Evolutionary conservation across 352 stramenopile genomes (phyloP).

Genomic region (Phytophthora hybrid): DNA sequence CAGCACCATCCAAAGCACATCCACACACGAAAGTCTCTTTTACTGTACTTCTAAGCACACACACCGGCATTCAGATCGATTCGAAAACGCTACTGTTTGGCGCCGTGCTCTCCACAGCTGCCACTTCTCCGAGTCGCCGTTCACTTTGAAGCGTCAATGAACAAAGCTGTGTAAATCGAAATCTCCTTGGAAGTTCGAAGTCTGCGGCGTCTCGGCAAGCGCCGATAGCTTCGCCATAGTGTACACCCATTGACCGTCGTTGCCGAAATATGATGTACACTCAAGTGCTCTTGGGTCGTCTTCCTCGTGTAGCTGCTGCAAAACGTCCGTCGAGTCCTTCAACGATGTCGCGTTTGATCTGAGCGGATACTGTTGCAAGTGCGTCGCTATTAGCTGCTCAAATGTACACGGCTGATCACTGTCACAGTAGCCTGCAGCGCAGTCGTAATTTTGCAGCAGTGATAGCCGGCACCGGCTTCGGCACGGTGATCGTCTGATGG

Average conservation of each 20-base stretch:
- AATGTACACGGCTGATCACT: no score
- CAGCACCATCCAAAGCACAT: no score
- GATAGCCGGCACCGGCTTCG: no score
- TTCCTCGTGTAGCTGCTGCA: slow-evolving; percentile 43
- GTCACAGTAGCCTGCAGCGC: no score
- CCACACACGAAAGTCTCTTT: no score
- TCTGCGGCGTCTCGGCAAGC: slow-evolving; percentile 42
- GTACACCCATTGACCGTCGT: slow-evolving; percentile 45
- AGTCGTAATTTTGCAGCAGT: no score
- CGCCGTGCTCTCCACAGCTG: slow-evolving; percentile 50
- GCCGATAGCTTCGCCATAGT: slow-evolving; percentile 40
- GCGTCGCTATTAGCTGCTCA: no score
- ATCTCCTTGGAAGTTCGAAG: slow-evolving; percentile 25
- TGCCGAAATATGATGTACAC: slow-evolving; percentile 53
- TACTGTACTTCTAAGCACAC: no score
- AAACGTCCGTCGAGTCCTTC: slow-evolving; percentile 37
- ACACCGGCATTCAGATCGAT: no score
- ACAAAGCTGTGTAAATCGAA: slow-evolving; percentile 45
- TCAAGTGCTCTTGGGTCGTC: slow-evolving; percentile 68
- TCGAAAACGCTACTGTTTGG: slow-evolving; percentile 16
- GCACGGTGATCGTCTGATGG: no score
- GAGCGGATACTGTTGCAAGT: slow-evolving; percentile 43
- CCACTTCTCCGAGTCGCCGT: slow-evolving; percentile 47
- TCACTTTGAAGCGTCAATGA: slow-evolving; percentile 73
- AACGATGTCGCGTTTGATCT: slow-evolving; percentile 43